Percentiles rank a stretch among this genome's conserved stretches.
Conservation (phyloP, 192 early-diverging fungal species). For the Backusella tuberculispora region DNA sequence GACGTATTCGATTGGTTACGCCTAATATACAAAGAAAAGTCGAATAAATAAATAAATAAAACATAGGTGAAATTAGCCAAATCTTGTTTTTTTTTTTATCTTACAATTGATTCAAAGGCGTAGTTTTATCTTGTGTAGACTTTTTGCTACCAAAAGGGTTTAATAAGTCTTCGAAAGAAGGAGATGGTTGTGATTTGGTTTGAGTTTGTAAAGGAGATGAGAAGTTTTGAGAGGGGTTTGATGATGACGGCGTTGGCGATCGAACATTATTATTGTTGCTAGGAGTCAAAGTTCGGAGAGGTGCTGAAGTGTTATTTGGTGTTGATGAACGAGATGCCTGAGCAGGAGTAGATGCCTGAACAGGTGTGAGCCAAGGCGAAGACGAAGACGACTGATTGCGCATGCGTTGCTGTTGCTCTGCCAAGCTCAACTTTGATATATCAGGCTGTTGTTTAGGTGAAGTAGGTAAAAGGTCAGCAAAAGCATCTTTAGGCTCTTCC, state of each 20-base stretch:
- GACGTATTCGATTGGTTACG: background rate
- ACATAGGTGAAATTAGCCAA: too few species aligned
- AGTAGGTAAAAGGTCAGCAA: background rate
- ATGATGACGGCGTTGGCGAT: background rate
- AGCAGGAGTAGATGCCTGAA: constrained; percentile 3
- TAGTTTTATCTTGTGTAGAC: background rate
- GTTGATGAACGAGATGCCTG: background rate
- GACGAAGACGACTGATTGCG: constrained; percentile 7
- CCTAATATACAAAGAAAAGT: constrained; percentile 1
- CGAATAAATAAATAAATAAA: background rate
- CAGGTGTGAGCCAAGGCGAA: constrained; percentile 22
- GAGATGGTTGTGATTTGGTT: background rate
- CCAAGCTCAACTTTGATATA: constrained; percentile 24
- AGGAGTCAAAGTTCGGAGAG: background rate
- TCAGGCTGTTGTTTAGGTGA: background rate
- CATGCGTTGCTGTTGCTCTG: constrained; percentile 16
- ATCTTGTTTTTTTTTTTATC: too few species aligned
- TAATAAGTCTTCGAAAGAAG: constrained; percentile 33
- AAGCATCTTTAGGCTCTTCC: constrained; percentile 15
- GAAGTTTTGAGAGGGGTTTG: background rate
- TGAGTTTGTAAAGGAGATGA: constrained; percentile 6
- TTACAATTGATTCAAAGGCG: constrained; percentile 40
- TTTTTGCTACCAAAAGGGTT: constrained; percentile 30
- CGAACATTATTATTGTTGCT: background rate
- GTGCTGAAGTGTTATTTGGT: background rate